phyloP scores from a whole-genome alignment of 257 asterid genomes.

The Lithospermum erythrorhizon region DNA sequence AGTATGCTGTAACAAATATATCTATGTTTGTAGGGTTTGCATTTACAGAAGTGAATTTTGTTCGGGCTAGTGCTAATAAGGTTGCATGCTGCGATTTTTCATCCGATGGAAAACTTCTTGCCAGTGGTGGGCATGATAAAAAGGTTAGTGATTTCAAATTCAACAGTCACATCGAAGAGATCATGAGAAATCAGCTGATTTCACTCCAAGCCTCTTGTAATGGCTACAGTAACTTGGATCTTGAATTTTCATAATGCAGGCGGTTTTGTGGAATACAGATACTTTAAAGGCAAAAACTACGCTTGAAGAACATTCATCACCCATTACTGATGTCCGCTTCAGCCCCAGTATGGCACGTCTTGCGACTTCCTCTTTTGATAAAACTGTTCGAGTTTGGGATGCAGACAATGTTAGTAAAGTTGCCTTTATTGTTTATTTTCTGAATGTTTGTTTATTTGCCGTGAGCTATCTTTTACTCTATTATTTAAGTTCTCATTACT shows the following conservation, averaged over 20 bases:
- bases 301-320: constrained; percentile 65
- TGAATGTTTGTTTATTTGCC: background rate
- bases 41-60: constrained; percentile 84
- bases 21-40: constrained; percentile 30
- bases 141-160: constrained; percentile 33
- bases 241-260: constrained; percentile 28
- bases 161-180: background rate
- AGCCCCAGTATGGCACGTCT: constrained; percentile 90
- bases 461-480: background rate
- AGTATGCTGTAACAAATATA: constrained; percentile 12
- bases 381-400: constrained; percentile 92
- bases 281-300: constrained; percentile 66
- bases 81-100: constrained; percentile 95
- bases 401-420: constrained; percentile 64
- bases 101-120: constrained; percentile 89
- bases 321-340: constrained; percentile 88
- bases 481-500: background rate
- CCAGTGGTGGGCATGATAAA: constrained; percentile 96
- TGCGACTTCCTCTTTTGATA: constrained; percentile 81
- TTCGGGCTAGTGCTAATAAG: constrained; percentile 69
- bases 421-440: constrained; percentile 1
- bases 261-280: constrained; percentile 96
- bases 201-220: background rate
- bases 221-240: constrained; percentile 5
- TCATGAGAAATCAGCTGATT: background rate